Evolutionary conservation across 257 asterid species (phyloP), one percentile per base, ranked within the genome.

Genomic region (Fraxinus pennsylvanica): DNA sequence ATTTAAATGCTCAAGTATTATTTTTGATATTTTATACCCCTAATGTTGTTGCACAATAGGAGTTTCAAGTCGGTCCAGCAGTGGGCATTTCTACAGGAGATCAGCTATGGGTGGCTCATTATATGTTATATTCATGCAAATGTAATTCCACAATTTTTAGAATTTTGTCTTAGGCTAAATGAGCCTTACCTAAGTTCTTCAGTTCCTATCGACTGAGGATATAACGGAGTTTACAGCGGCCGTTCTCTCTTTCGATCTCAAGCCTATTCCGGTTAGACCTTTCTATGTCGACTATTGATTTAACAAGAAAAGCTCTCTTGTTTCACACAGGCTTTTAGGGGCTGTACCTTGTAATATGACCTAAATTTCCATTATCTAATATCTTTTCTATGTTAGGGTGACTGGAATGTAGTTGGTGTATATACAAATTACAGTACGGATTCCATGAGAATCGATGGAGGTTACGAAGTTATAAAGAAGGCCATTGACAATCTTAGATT

Each of bases 81-180:
- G 79, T 82, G 4, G 88, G 88, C 63, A 82, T 85, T 72, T 80
- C 86, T 68, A 84, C 88, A 15, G 84, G 84, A 3, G 88, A 85
- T 71, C 82, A 85, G 84, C 12, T 85, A 30, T 85, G 88, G 88
- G 79, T 85, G 76, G 88, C 88, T 33, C 88, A 86, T 19, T 85
- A 85, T 76, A 82, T 85, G 86, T 86, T 85, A 73, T 29, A 5
- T 27, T 13, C 10, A 7, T 33, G 1, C 29, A 27, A 25, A 13
- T 7, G 15, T 78, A 29, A 29, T 29, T 29, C 32, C 32, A 29
- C 1, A 38, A 36, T 76, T 10, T 5, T 50, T 61, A 36, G 43
- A 1, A 36, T 36, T 36, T 7, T 29, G 32, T 29, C 32, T 29
- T 29, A 29, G 41, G 7, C 0, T 36, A 13, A 39, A 30, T 77